phyloP scores from a whole-genome alignment of 345 rosid genomes.

The Boechera stricta region DNA sequence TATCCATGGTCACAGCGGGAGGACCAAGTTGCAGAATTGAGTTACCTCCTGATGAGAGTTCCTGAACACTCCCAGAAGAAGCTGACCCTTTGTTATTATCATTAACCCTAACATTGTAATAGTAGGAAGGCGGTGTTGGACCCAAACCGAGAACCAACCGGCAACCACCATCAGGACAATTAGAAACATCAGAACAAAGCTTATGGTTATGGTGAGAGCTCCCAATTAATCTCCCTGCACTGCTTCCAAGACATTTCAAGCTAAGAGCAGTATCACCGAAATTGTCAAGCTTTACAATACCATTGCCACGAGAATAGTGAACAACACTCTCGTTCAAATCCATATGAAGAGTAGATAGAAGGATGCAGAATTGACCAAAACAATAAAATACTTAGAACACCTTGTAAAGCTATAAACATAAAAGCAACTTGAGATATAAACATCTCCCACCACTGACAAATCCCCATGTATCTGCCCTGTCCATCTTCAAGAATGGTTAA shows the following conservation, averaged over 20 bases:
- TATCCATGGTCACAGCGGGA: slow-evolving; percentile 59
- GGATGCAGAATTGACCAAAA: slow-evolving; percentile 23
- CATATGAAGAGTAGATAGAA: slow-evolving; percentile 51
- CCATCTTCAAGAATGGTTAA: slow-evolving; percentile 56
- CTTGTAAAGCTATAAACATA: slow-evolving; percentile 37
- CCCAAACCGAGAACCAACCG: slow-evolving; percentile 92
- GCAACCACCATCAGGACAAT: slow-evolving; percentile 73
- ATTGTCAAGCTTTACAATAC: slow-evolving; percentile 54
- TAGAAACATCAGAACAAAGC: slow-evolving; percentile 52
- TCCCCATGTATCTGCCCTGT: slow-evolving; percentile 87
- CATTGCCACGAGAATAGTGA: slow-evolving; percentile 49
- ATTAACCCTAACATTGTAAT: slow-evolving; percentile 44
- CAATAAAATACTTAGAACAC: slow-evolving; percentile 33
- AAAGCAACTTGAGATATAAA: slow-evolving; percentile 47
- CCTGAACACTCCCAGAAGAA: slow-evolving; percentile 45
- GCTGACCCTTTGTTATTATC: slow-evolving; percentile 52
- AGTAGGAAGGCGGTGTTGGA: slow-evolving; percentile 70
- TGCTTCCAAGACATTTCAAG: slow-evolving; percentile 66
- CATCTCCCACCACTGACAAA: slow-evolving; percentile 83
- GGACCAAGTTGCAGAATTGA: slow-evolving; percentile 81
- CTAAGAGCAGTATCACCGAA: slow-evolving; percentile 73
- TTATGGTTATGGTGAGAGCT: slow-evolving; percentile 45
- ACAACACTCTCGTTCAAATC: slow-evolving; percentile 62
- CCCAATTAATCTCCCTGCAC: slow-evolving; percentile 43
- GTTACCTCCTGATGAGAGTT: slow-evolving; percentile 54